Evolutionary conservation across 73 alveolate species (phyloP).

Genomic region (Paramecium pentaurelia): DNA sequence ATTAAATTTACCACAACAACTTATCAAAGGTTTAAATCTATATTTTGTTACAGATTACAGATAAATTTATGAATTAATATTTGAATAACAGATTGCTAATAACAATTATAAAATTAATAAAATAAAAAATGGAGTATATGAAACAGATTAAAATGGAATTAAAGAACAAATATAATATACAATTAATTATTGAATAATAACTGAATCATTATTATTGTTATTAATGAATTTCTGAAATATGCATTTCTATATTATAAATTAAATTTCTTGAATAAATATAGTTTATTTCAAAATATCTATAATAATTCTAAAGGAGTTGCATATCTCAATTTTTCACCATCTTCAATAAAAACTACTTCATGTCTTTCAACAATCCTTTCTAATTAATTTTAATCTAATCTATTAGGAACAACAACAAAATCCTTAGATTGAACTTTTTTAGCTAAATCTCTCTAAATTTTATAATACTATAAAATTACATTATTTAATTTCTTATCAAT

Average conservation of each 20-base stretch:
- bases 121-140: not conserved
- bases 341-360: conserved; percentile 18
- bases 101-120: not conserved
- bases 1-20: conserved; percentile 34
- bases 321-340: conserved; percentile 1
- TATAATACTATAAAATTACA: not conserved
- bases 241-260: not conserved
- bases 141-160: not conserved
- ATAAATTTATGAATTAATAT: conserved; percentile 29
- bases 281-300: not conserved
- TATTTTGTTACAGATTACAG: conserved; percentile 48
- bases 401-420: conserved; percentile 26
- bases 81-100: conserved; percentile 21
- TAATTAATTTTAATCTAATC: not conserved
- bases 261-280: not conserved
- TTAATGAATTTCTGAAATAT: not conserved
- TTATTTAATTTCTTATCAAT: not conserved
- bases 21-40: conserved; percentile 42
- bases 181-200: not conserved
- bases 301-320: not conserved
- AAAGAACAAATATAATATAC: not conserved
- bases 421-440: not conserved
- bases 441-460: conserved; percentile 2
- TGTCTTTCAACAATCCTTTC: conserved; percentile 20
- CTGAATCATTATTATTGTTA: not conserved